Percentiles rank a stretch among this genome's conserved stretches.
Evolutionary conservation across 2,329 filamentous ascomycete species (phyloP).

Genomic region (Phyllachora maydis): DNA sequence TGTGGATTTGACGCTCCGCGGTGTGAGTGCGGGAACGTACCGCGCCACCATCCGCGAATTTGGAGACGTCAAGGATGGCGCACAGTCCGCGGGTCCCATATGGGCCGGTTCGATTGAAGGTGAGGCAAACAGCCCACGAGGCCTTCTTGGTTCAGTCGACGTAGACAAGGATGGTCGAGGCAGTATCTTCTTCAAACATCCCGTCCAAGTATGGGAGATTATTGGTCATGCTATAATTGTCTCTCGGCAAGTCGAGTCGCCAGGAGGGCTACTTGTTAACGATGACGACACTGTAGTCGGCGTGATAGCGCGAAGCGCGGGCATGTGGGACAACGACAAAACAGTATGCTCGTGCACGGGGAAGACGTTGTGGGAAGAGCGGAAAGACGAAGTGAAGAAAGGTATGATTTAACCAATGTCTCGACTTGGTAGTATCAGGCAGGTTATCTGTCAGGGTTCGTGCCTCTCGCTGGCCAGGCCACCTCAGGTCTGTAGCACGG

Average conservation of each 20-base stretch:
- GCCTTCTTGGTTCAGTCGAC: conserved; percentile 53
- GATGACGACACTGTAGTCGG: conserved; percentile 76
- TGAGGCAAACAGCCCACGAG: conserved; percentile 21
- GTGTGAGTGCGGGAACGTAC: conserved; percentile 64
- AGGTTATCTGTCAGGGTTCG: too few relatives aligned
- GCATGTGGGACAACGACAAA: conserved; percentile 99
- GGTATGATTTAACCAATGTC: conserved; percentile 83
- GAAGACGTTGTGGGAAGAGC: conserved; percentile 96
- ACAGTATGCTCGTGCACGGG: conserved; percentile 94
- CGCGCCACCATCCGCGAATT: conserved; percentile 67
- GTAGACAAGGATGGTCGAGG: conserved; percentile 61
- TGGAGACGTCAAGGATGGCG: conserved; percentile 71
- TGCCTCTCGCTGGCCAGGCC: too few relatives aligned
- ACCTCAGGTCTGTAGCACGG: too few relatives aligned
- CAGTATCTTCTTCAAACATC: conserved; percentile 59
- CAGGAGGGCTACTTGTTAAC: conserved; percentile 41
- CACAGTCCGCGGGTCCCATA: conserved; percentile 61
- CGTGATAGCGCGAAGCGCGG: conserved; percentile 84
- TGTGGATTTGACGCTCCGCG: conserved; percentile 71
- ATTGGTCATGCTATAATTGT: conserved; percentile 88
- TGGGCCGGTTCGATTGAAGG: conserved; percentile 38
- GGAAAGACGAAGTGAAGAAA: conserved; percentile 69
- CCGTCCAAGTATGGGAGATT: conserved; percentile 84
- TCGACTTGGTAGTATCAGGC: too few relatives aligned
- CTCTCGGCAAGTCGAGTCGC: conserved; percentile 38